Percentiles rank a stretch among this genome's conserved stretches.
Conservation (phyloP, 768 basidiomycete species). For the Leccinum barrowsii region DNA sequence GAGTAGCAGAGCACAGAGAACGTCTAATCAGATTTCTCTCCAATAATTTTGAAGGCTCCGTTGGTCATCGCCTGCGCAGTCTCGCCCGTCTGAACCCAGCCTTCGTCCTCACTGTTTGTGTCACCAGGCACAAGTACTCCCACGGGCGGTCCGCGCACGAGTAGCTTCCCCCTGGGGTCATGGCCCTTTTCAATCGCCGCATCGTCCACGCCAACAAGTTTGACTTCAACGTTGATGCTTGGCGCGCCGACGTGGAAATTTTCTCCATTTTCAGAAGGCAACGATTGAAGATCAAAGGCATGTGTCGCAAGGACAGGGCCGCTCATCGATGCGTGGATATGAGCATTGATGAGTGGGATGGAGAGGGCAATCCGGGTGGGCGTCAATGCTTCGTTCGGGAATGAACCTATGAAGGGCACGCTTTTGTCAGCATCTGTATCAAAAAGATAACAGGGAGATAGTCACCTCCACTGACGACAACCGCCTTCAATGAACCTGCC, state of each 20-base stretch:
- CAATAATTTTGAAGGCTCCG: constrained; percentile 52
- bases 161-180: constrained; percentile 60
- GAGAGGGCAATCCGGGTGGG: constrained; percentile 73
- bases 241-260: constrained; percentile 70
- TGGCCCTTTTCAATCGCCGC: constrained; percentile 56
- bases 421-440: not conserved
- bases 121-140: constrained; percentile 41
- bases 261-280: constrained; percentile 39
- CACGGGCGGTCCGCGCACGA: constrained; percentile 72
- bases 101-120: constrained; percentile 31
- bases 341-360: constrained; percentile 66
- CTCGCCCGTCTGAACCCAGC: constrained; percentile 46
- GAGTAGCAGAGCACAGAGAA: not conserved
- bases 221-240: constrained; percentile 79
- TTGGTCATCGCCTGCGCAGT: constrained; percentile 56
- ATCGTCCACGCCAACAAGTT: constrained; percentile 70
- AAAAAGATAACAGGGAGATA: constrained; percentile 2
- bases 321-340: constrained; percentile 57
- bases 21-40: constrained; percentile 5
- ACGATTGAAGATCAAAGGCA: constrained; percentile 79
- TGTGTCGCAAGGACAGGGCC: constrained; percentile 83
- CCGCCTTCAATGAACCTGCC: constrained; percentile 59
- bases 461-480: constrained; percentile 72
- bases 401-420: constrained; percentile 36
- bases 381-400: constrained; percentile 49